phyloP scores from a whole-genome alignment of 2,329 filamentous ascomycete species.

The Cladosporium sp. region DNA sequence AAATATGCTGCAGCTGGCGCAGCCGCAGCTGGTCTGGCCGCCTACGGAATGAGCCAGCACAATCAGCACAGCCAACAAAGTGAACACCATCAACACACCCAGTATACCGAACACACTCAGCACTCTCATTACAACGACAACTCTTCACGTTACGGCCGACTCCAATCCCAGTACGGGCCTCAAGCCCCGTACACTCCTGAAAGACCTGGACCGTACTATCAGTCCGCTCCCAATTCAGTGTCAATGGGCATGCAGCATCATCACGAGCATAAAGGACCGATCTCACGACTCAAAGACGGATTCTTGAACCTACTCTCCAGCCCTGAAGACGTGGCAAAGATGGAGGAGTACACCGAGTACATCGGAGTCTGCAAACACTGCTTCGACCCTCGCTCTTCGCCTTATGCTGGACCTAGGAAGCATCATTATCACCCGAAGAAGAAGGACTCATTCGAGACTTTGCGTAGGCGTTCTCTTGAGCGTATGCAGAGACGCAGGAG shows the following conservation, averaged over 20 bases:
- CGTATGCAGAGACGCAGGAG: constrained; percentile 33
- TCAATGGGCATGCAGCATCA: constrained; percentile 18
- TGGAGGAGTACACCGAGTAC: constrained; percentile 67
- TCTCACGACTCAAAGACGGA: constrained; percentile 62
- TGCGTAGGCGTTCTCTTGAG: constrained; percentile 30
- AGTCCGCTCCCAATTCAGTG: constrained; percentile 18
- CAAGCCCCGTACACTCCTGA: constrained; percentile 18
- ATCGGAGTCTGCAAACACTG: constrained; percentile 66
- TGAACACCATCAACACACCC: constrained; percentile 23
- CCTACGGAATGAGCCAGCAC: constrained; percentile 47
- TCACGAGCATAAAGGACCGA: constrained; percentile 57
- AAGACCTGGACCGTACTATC: constrained; percentile 11
- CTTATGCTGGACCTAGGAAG: constrained; percentile 59
- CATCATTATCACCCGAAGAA: constrained; percentile 53
- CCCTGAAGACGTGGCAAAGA: constrained; percentile 62
- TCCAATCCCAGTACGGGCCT: not conserved
- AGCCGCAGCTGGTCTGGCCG: constrained; percentile 42
- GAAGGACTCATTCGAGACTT: constrained; percentile 34
- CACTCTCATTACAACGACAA: constrained; percentile 18
- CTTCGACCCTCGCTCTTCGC: constrained; percentile 60
- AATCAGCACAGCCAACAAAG: constrained; percentile 1
- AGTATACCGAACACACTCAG: constrained; percentile 33
- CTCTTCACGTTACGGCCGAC: constrained; percentile 11
- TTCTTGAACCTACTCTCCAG: constrained; percentile 37
- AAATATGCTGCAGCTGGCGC: constrained; percentile 49